Conservation (phyloP, 2,329 filamentous ascomycete genomes). For the Sphaceloma murrayae region DNA sequence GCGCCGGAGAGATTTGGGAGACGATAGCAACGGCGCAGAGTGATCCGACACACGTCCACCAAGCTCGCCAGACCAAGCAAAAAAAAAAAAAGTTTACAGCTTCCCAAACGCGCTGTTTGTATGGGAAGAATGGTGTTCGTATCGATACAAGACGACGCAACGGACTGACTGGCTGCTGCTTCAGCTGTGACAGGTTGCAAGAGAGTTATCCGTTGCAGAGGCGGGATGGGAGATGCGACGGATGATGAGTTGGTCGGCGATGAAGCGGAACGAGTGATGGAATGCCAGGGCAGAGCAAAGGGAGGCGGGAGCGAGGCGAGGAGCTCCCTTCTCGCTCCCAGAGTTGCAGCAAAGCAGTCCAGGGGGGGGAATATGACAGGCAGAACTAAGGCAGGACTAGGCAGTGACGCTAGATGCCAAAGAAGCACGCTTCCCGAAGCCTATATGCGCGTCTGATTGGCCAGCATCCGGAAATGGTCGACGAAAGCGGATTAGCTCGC, state of each 20-base stretch:
- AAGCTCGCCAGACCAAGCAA: constrained; percentile 11
- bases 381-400: constrained; percentile 10
- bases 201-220: too few species aligned
- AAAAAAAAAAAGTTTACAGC: constrained; percentile 14
- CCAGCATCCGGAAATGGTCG: background rate
- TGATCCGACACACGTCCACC: constrained; percentile 5
- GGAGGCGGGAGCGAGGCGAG: constrained; percentile 2
- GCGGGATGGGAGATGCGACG: constrained; percentile 2
- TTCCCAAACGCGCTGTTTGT: background rate
- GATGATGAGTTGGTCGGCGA: too few species aligned
- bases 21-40: constrained; percentile 16
- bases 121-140: too few species aligned
- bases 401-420: background rate
- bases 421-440: too few species aligned
- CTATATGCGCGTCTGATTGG: too few species aligned
- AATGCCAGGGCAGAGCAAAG: too few species aligned
- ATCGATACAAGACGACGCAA: constrained; percentile 1
- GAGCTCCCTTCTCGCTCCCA: background rate
- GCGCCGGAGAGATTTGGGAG: constrained; percentile 16
- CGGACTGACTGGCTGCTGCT: too few species aligned
- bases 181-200: too few species aligned
- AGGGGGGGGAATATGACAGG: constrained; percentile 1
- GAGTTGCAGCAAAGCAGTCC: background rate
- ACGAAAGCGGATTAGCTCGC: constrained; percentile 2
- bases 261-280: background rate